These are phyloP conservation scores for Cytospora piceicola DNA, from an alignment of 2,329 filamentous ascomycete genomes.

Conservation along the genomic window DNA sequence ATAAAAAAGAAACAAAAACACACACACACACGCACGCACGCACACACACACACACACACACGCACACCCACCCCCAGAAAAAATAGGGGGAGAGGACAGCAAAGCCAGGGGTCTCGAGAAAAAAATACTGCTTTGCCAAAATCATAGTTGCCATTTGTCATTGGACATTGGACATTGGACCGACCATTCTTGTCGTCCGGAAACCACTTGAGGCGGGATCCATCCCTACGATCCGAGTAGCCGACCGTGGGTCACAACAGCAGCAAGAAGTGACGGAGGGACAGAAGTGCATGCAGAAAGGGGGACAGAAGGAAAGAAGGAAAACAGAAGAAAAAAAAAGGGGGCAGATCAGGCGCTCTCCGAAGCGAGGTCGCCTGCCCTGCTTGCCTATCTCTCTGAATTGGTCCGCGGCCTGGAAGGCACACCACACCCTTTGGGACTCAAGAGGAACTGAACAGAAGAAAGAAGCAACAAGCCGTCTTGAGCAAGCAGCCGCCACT, in stretches of 20 bases:
- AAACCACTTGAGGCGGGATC: background rate
- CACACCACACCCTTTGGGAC: background rate
- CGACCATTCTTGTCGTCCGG: background rate
- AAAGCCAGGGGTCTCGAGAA: background rate
- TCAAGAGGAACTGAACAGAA: background rate
- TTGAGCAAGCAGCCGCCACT: background rate
- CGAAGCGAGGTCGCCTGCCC: slow-evolving; percentile 15
- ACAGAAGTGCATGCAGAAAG: slow-evolving; percentile 18
- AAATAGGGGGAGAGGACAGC: background rate
- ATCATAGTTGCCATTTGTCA: slow-evolving; percentile 7
- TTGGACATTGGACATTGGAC: background rate
- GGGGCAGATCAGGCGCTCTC: slow-evolving; percentile 14
- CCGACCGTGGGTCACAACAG: slow-evolving; percentile 22
- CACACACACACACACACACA: background rate
- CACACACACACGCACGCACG: background rate
- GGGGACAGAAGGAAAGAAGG: no score
- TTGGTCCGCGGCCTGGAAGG: background rate
- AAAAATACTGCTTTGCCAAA: slow-evolving; percentile 4
- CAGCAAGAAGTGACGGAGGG: slow-evolving; percentile 17
- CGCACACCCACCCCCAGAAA: no score
- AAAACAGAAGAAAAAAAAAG: no score
- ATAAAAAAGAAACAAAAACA: background rate
- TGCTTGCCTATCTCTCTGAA: background rate
- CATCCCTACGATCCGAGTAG: slow-evolving; percentile 16
- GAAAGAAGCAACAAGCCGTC: background rate